Evolutionary conservation across 257 asterid species (phyloP).

Genomic region (Thymus quinquecostatus): DNA sequence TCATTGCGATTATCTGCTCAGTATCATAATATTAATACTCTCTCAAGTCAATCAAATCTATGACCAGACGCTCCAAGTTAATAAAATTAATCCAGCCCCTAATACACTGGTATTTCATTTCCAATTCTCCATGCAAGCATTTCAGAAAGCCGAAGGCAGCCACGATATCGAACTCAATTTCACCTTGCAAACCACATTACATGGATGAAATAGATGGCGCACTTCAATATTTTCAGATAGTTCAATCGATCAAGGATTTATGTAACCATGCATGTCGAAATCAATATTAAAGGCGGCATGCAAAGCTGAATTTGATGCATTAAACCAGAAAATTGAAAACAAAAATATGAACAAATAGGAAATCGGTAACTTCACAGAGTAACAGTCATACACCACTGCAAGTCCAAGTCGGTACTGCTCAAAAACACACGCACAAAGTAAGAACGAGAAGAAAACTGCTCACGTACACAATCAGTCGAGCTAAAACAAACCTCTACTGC

Average conservation of each 20-base stretch:
- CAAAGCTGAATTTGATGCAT: slow-evolving; percentile 13
- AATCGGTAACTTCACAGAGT: not conserved
- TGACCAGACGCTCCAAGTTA: not conserved
- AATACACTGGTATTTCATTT: not conserved
- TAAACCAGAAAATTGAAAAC: not conserved
- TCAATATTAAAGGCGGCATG: slow-evolving; percentile 22
- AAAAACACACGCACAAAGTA: slow-evolving; percentile 2
- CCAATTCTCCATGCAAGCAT: slow-evolving; percentile 1
- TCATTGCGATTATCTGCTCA: not conserved
- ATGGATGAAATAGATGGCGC: not conserved
- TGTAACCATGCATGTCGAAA: slow-evolving; percentile 27
- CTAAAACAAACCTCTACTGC: slow-evolving; percentile 50
- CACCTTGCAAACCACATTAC: not conserved
- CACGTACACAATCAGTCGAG: not conserved
- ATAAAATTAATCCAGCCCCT: not conserved
- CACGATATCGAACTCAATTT: not conserved
- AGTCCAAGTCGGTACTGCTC: not conserved
- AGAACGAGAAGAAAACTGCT: not conserved
- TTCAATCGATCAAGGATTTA: not conserved
- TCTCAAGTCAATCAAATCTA: not conserved
- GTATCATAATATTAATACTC: not conserved
- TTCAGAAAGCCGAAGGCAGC: not conserved
- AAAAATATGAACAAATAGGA: not conserved
- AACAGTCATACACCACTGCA: slow-evolving; percentile 16
- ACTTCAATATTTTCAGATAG: not conserved